Base-by-base conservation (phyloP, 148 eudicot species). In the Rhododendron ovatum region DNA sequence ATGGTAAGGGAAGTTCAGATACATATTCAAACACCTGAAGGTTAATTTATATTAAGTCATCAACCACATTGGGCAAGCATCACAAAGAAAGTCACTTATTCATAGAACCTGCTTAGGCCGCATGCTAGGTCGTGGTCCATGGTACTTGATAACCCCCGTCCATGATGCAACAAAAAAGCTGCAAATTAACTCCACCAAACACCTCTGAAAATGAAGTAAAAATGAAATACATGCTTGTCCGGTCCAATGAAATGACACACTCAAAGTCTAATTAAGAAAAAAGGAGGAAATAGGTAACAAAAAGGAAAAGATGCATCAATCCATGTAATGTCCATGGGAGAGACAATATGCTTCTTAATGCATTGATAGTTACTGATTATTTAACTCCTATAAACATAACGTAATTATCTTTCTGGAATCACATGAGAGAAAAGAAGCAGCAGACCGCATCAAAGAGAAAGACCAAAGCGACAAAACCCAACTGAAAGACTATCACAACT, bases 151-250 rank as follows among this genome's bases (percentile, higher is more conserved):
- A 83, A 94, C 98, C 86, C 98, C 99, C 78, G 99, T 97, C 99
- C 98, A 97, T 57, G 98, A 97, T 78, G 99, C 98, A 84, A 97
- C 98, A 92, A 97, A 95, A 88, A 97, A 95, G 82, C 96, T 92
- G 93, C 99, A 95, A 81, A 95, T 93, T 89, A 97, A 86, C 90
- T 41, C 43, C 43, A 41, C 43, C 43, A 41, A 41, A 41, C 43
- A 41, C 43, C 43, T 41, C 43, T 41, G 43, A 41, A 41, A 90
- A 84, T 73, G 39, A 89, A 51, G 20, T 82, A 78, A 73, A 22
- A 83, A 20, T 20, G 15, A 81, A 13, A 51, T 59, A 74, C 24
- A 77, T 69, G 76, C 55, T 51, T 77, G 65, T 47, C 1, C 26
- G 33, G 45, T 15, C 47, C 55, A 51, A 75, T 65, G 55, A 53